Base-by-base conservation (phyloP, 371 early-diverging fungal species). In the Mortierella sp. region DNA sequence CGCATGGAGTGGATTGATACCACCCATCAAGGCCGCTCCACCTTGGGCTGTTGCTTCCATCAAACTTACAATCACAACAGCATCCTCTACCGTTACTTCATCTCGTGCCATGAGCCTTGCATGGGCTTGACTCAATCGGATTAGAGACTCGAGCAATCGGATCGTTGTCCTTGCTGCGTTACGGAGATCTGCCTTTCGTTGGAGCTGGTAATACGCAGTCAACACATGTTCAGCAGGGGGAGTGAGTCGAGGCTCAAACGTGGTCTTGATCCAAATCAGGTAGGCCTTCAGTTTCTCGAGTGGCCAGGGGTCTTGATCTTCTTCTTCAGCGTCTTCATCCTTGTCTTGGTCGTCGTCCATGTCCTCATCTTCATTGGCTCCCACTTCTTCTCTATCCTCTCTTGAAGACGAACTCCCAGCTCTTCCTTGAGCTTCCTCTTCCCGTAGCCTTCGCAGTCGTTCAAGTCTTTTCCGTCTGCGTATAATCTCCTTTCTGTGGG, bases 51-150 rank as follows among this genome's bases (percentile, higher is more conserved):
- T 87, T 1, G 83, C 69, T 66, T 93, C 93, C 83, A 93, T 87
- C 56, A 93, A 65, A 19, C 83, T 72, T 4, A 93, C 86, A 14
- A 89, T 88, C 9, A 82, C 67, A 14, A 91, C 86, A 0, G 93
- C 92, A 80, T 93, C 93, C 57, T 81, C 75, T 4, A 89, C 82
- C 0, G 76, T 80, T 48, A 91, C 93, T 14, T 63, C 65, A 46
- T 87, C 60, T 21, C 85, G 82, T 23, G 84, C 84, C 90, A 90
- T 88, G 15, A 92, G 80, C 19, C 87, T 72, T 12, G 93, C 96
- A 83, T 94, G 96, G 0, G 97, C 96, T 74, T 97, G 95, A 9
- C 92, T 84, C 52, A 97, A 81, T 19, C 97, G 84, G 21, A 96
- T 92, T 60, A 97, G 70, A 51, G 91, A 90, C 77, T 96, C 97